Evolutionary conservation across 1,284 basidiomycete genomes (phyloP).

Genomic region (Sanguinoderma infundibulare): DNA sequence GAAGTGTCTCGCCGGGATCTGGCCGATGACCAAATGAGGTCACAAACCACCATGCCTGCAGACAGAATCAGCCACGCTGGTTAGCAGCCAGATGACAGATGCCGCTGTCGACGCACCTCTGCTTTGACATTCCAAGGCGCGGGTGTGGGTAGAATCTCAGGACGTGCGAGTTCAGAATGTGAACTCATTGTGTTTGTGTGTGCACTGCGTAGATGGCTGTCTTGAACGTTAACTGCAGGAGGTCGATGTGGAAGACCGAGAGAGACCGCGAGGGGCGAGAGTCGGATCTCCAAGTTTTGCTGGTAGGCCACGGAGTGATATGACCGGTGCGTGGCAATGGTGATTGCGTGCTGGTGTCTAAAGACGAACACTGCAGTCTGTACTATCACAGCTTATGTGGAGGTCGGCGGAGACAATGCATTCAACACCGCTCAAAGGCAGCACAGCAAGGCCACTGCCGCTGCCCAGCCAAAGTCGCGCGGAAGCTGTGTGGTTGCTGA

Average conservation of each 20-base stretch:
- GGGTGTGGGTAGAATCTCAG: constrained; percentile 1
- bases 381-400: no score
- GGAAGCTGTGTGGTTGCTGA: not conserved
- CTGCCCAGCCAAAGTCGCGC: not conserved
- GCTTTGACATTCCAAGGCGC: constrained; percentile 22
- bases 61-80: not conserved
- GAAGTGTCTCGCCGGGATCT: constrained; percentile 19
- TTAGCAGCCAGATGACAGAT: not conserved
- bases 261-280: no score
- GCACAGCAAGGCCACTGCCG: no score
- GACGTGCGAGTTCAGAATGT: not conserved
- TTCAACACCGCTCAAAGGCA: not conserved
- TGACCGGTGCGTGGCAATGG: no score
- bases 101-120: constrained; percentile 10
- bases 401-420: not conserved
- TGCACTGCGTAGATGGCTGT: no score
- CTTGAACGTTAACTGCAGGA: no score
- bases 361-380: no score
- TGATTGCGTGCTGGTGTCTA: no score
- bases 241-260: no score
- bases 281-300: no score
- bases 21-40: constrained; percentile 20
- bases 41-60: constrained; percentile 25
- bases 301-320: no score
- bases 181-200: constrained; percentile 7